These are phyloP conservation scores for Globisporangium alternatum DNA, from an alignment of 352 stramenopile genomes.

Conservation along the genomic window DNA sequence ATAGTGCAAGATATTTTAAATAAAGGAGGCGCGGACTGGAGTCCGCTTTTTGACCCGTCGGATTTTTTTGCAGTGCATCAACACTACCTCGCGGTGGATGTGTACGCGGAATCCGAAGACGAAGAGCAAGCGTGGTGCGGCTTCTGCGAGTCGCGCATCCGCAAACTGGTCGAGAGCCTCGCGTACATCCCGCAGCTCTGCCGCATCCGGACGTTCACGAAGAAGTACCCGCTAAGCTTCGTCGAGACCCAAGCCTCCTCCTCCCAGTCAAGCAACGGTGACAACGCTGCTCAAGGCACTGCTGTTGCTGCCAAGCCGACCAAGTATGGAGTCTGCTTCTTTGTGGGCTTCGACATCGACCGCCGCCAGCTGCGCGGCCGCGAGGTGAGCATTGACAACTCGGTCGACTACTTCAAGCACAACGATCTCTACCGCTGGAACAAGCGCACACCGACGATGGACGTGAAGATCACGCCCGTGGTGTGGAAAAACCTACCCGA, in stretches of 20 bases:
- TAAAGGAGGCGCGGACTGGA: conserved; percentile 80
- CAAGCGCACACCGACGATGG: conserved; percentile 84
- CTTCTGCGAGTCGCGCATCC: conserved; percentile 92
- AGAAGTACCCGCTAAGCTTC: conserved; percentile 78
- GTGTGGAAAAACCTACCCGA: conserved; percentile 86
- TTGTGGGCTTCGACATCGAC: conserved; percentile 85
- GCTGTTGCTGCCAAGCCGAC: conserved; percentile 22
- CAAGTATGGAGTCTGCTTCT: conserved; percentile 83
- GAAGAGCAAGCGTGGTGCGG: conserved; percentile 93
- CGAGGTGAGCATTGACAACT: conserved; percentile 84
- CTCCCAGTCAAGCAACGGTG: conserved; percentile 17
- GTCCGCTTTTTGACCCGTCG: conserved; percentile 72
- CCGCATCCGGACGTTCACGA: conserved; percentile 79
- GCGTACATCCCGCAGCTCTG: conserved; percentile 81
- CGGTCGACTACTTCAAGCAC: conserved; percentile 87
- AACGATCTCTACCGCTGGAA: conserved; percentile 89
- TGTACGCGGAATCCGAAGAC: conserved; percentile 86
- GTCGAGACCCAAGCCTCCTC: conserved; percentile 26
- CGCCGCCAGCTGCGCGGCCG: conserved; percentile 67
- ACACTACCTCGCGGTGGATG: conserved; percentile 91
- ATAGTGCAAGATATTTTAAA: conserved; percentile 84
- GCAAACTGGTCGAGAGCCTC: conserved; percentile 88
- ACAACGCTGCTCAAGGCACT: conserved; percentile 12
- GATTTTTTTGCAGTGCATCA: conserved; percentile 89
- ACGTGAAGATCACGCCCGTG: conserved; percentile 81